Percentiles rank a stretch among this genome's conserved stretches.
phyloP scores from a whole-genome alignment of 805 yeast genomes.

The Candida tallmaniae region DNA sequence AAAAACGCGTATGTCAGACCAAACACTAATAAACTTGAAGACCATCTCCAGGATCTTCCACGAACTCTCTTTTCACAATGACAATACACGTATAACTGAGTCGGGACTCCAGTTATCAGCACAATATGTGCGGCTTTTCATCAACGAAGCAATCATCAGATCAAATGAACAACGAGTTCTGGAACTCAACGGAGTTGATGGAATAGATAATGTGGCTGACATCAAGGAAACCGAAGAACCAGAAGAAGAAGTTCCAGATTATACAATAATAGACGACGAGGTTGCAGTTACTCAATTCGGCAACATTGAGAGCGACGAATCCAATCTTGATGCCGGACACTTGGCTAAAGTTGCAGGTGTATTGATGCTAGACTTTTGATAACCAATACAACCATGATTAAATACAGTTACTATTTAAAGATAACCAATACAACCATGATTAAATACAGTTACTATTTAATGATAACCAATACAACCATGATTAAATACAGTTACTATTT shows the following conservation, averaged over 20 bases:
- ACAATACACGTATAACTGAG: constrained; percentile 43
- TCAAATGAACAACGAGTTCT: constrained; percentile 48
- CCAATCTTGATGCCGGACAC: constrained; percentile 50
- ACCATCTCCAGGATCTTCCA: constrained; percentile 51
- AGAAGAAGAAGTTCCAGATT: constrained; percentile 13
- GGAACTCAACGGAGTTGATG: constrained; percentile 20
- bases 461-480: neutral
- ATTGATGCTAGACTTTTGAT: constrained; percentile 47
- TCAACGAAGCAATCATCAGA: constrained; percentile 54
- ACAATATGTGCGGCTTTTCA: constrained; percentile 53
- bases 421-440: neutral
- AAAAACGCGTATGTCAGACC: too few species aligned
- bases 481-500: neutral
- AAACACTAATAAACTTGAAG: too few species aligned
- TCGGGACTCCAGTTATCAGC: constrained; percentile 47
- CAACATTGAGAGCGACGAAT: constrained; percentile 10
- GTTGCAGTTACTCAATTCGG: constrained; percentile 6
- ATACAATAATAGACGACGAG: constrained; percentile 10
- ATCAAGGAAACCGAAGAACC: constrained; percentile 12
- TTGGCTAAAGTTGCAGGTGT: constrained; percentile 53
- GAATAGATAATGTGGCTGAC: constrained; percentile 33
- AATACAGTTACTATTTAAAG: too few species aligned
- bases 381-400: neutral
- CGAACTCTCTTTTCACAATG: constrained; percentile 44
- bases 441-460: too few species aligned